These are phyloP conservation scores for Pseudonectria foliicola DNA, from an alignment of 2,329 filamentous ascomycete genomes.

Conservation along the genomic window DNA sequence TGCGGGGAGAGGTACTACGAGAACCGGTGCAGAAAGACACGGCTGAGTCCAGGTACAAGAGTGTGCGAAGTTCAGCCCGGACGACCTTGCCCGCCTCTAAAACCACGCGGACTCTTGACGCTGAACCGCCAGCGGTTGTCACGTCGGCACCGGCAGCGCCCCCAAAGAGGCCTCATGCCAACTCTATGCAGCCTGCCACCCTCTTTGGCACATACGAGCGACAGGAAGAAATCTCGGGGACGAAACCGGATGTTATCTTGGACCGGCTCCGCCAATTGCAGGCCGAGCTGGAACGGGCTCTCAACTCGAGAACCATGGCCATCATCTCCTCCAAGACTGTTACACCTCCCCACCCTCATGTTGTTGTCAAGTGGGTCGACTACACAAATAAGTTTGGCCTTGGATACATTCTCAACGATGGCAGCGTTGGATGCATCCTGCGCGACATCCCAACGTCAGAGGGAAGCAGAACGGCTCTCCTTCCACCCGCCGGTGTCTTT, in stretches of 20 bases:
- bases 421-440: conserved; percentile 67
- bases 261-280: conserved; percentile 50
- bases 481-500: conserved; percentile 65
- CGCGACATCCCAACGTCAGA: conserved; percentile 47
- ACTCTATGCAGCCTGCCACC: conserved; percentile 34
- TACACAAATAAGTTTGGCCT: conserved; percentile 83
- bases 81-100: conserved; percentile 21
- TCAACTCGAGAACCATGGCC: conserved; percentile 58
- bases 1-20: conserved; percentile 21
- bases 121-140: conserved; percentile 24
- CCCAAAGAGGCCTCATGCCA: conserved; percentile 22
- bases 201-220: conserved; percentile 51
- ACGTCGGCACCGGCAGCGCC: conserved; percentile 16
- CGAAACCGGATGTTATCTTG: conserved; percentile 51
- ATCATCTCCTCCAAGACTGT: conserved; percentile 49
- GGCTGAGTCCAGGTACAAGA: conserved; percentile 18
- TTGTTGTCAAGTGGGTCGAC: conserved; percentile 77
- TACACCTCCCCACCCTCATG: conserved; percentile 50
- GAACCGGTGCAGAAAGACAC: conserved; percentile 17
- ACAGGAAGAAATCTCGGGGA: conserved; percentile 42
- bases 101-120: conserved; percentile 20
- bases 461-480: conserved; percentile 41
- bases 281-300: conserved; percentile 52
- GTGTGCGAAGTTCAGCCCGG: conserved; percentile 21
- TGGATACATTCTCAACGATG: conserved; percentile 76